Conservation (phyloP, 139 green algal species). For the Chlorella vulgaris region DNA sequence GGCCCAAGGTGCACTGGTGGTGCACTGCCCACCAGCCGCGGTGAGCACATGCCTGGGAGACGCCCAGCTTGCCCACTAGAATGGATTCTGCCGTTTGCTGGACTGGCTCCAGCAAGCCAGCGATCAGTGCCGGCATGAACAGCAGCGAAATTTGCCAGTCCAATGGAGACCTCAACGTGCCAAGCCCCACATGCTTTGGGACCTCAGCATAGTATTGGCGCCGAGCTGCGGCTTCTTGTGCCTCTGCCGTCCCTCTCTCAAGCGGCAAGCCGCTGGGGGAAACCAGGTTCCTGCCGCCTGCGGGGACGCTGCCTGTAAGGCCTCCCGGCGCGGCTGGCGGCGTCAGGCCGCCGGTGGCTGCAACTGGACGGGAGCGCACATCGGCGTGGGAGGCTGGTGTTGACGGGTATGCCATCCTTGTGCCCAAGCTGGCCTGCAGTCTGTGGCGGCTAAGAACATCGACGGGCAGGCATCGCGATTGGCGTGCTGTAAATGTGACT, state of each 20-base stretch:
- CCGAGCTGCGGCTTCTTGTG: not conserved
- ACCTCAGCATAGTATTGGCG: constrained; percentile 5
- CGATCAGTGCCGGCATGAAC: constrained; percentile 36
- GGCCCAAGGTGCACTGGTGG: too few relatives aligned
- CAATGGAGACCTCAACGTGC: not conserved
- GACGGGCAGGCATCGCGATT: too few relatives aligned
- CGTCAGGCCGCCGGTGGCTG: too few relatives aligned
- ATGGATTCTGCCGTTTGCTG: constrained; percentile 34
- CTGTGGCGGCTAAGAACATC: too few relatives aligned
- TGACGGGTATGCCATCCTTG: too few relatives aligned
- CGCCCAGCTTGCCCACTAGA: constrained; percentile 35
- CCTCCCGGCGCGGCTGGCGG: too few relatives aligned
- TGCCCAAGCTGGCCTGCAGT: too few relatives aligned
- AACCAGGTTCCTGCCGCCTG: not conserved
- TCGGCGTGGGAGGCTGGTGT: too few relatives aligned
- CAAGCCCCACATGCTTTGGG: not conserved
- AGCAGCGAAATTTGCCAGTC: constrained; percentile 35
- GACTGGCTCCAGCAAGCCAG: constrained; percentile 40
- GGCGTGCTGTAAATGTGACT: too few relatives aligned
- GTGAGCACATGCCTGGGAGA: constrained; percentile 2
- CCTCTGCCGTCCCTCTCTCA: too few relatives aligned
- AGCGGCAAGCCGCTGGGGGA: not conserved
- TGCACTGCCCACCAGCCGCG: not conserved
- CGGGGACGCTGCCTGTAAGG: too few relatives aligned
- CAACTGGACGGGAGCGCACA: too few relatives aligned